phyloP scores from a whole-genome alignment of 2,329 filamentous ascomycete species.

The Alternaria solani region DNA sequence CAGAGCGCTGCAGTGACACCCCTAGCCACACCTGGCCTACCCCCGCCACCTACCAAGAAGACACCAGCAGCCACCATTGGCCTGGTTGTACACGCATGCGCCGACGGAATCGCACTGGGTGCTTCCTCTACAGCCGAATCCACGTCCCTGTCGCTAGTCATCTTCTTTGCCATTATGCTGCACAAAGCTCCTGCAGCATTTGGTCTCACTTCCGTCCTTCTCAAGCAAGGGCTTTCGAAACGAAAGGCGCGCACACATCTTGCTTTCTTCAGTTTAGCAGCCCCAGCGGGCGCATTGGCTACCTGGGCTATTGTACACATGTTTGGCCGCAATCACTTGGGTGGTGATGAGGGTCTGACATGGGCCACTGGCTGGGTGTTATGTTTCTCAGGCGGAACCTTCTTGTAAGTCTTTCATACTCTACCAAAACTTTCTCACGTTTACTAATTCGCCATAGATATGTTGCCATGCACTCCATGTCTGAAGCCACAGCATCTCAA shows the following conservation, averaged over 20 bases:
- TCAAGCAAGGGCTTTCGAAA: slow-evolving; percentile 91
- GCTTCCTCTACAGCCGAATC: slow-evolving; percentile 74
- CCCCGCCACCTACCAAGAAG: slow-evolving; percentile 40
- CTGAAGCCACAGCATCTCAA: slow-evolving; percentile 66
- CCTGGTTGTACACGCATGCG: slow-evolving; percentile 93
- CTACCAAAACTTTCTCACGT: neutral
- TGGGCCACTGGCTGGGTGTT: slow-evolving; percentile 94
- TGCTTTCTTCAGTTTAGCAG: slow-evolving; percentile 88
- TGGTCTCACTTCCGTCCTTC: slow-evolving; percentile 85
- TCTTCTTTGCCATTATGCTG: slow-evolving; percentile 96
- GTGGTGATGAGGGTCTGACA: slow-evolving; percentile 68
- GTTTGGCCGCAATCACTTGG: slow-evolving; percentile 68
- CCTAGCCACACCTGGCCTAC: slow-evolving; percentile 47
- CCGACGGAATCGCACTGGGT: slow-evolving; percentile 94
- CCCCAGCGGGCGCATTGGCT: slow-evolving; percentile 81
- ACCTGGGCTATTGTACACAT: slow-evolving; percentile 84
- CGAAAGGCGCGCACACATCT: slow-evolving; percentile 84
- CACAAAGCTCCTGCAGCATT: slow-evolving; percentile 98
- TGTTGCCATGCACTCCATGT: slow-evolving; percentile 98
- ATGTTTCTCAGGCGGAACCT: slow-evolving; percentile 95
- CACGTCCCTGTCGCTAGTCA: slow-evolving; percentile 78
- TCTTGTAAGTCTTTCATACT: slow-evolving; percentile 71
- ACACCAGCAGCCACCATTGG: slow-evolving; percentile 74
- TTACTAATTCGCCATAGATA: slow-evolving; percentile 65
- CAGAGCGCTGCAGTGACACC: slow-evolving; percentile 36